Evolutionary conservation across 371 early-diverging fungal species (phyloP), one percentile per base, ranked within the genome.

Genomic region (Dinochytrium kinnereticum): DNA sequence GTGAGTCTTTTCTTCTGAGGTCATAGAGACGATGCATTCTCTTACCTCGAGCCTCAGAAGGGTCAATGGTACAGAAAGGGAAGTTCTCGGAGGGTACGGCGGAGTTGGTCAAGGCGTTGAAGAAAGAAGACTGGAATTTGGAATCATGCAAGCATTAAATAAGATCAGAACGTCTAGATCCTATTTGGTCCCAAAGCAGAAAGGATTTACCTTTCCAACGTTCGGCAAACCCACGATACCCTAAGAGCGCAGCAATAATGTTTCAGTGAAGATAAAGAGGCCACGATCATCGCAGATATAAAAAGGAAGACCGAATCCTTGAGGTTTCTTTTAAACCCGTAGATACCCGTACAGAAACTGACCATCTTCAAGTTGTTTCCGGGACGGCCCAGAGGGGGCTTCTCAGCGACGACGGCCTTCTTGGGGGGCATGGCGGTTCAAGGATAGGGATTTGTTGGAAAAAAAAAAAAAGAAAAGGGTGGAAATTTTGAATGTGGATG

Each of bases 191-290:
- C n/a, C n/a, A n/a, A n/a, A n/a, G n/a, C n/a, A n/a, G n/a, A n/a
- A n/a, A n/a, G n/a, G n/a, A n/a, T n/a, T n/a, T 24, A 61, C 61
- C 61, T 99, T 99, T 71, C 95, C 99, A 49, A 98, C 96, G 82
- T 99, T 99, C 78, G 99, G 99, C 73, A 99, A 88, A 44, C 99
- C 99, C 19, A 99, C 98, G 51, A 99, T 88, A 10, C 94, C 99
- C 34, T 37, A 67, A 26, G 15, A 49, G 51, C 55, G 44, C 30
- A 24, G 30, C 7, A 53, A 53, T 7, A 26, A n/a, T n/a, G n/a
- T n/a, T n/a, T n/a, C n/a, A n/a, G n/a, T n/a, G n/a, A 13, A 53
- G 55, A 53, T 5, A 26, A 13, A 24, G 26, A 13, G 55, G n/a
- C n/a, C n/a, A n/a, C n/a, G n/a, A n/a, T n/a, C n/a, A n/a, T n/a